phyloP scores from a whole-genome alignment of 139 green algal genomes.

The Chlorella sp. region DNA sequence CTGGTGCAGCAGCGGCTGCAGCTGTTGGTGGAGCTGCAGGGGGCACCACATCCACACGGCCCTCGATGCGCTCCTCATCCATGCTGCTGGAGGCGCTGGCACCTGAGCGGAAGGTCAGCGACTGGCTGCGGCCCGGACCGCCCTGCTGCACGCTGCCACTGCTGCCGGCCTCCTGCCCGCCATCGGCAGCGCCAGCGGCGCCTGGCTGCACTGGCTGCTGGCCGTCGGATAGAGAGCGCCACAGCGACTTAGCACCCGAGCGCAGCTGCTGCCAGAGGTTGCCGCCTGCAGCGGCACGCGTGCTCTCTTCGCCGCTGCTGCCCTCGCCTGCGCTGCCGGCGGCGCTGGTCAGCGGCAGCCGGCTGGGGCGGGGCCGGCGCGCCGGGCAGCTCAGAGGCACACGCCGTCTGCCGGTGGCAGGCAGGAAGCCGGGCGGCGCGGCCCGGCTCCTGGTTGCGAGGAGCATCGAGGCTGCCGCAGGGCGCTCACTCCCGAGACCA shows the following conservation, averaged over 20 bases:
- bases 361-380: too few species aligned
- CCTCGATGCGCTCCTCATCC: neutral
- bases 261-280: neutral
- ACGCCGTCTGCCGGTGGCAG: too few species aligned
- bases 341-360: too few species aligned
- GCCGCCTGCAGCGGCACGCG: too few species aligned
- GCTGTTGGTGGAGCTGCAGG: neutral
- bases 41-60: neutral
- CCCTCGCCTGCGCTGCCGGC: neutral
- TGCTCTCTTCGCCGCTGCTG: neutral
- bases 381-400: too few species aligned
- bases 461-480: too few species aligned
- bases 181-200: neutral
- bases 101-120: neutral
- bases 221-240: neutral
- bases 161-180: neutral
- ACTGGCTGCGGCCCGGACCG: conserved; percentile 8
- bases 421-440: too few species aligned
- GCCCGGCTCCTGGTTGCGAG: too few species aligned
- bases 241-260: neutral
- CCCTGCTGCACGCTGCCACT: conserved; percentile 20
- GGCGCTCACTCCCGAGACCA: too few species aligned
- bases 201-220: neutral
- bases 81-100: neutral
- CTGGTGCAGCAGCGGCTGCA: neutral